Evolutionary conservation across 1,284 basidiomycete genomes (phyloP).

Genomic region (Ustilago esculenta): DNA sequence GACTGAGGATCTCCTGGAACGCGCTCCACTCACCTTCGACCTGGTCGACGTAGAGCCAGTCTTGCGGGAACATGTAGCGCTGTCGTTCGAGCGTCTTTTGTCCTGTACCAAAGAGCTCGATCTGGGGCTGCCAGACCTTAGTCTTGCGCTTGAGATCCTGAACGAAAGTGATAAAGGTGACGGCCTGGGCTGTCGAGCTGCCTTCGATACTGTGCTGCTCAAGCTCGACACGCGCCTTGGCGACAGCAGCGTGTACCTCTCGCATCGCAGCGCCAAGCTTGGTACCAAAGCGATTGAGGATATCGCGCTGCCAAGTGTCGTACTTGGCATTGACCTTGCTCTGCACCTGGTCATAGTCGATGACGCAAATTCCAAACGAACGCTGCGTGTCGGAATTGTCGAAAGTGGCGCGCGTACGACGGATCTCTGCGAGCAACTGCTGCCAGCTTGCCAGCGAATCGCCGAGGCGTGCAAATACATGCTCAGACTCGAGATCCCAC

Average conservation of each 20-base stretch:
- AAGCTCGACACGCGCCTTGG: conserved; percentile 91
- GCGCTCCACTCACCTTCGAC: conserved; percentile 97
- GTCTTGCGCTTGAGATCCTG: conserved; percentile 98
- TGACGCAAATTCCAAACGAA: conserved; percentile 86
- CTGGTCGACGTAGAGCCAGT: conserved; percentile 99
- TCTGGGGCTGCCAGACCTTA: conserved; percentile 95
- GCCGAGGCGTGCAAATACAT: conserved; percentile 91
- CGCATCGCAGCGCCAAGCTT: conserved; percentile 94
- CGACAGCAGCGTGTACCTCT: conserved; percentile 90
- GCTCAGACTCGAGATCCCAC: conserved; percentile 97
- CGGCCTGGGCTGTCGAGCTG: conserved; percentile 86
- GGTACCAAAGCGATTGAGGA: conserved; percentile 87
- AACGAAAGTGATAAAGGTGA: conserved; percentile 98
- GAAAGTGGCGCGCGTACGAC: conserved; percentile 92
- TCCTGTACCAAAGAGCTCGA: conserved; percentile 89
- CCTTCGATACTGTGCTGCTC: conserved; percentile 82
- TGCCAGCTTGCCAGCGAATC: conserved; percentile 94
- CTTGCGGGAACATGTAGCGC: conserved; percentile 92
- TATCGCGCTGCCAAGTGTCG: conserved; percentile 95
- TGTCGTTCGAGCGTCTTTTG: conserved; percentile 98
- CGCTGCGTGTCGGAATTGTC: conserved; percentile 94
- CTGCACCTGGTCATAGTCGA: conserved; percentile 98
- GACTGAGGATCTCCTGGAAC: conserved; percentile 95
- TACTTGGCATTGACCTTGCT: conserved; percentile 97
- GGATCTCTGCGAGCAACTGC: conserved; percentile 90